These are phyloP conservation scores for Kwoniella dejecticola DNA, from an alignment of 768 basidiomycete genomes.

Conservation along the genomic window DNA sequence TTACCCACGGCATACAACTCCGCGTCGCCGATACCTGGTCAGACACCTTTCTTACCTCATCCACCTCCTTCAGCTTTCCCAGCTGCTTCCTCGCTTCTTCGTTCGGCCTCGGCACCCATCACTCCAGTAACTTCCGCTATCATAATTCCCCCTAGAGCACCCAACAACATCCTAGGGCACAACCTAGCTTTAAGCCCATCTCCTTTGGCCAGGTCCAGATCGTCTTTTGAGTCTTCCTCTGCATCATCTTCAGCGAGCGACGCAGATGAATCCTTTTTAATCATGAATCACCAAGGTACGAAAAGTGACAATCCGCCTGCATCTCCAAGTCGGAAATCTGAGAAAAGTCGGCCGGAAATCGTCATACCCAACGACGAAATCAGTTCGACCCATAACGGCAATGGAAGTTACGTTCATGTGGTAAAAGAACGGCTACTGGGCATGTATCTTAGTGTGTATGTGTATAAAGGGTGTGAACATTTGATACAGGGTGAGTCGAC, in stretches of 20 bases:
- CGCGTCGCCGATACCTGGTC: constrained; percentile 1
- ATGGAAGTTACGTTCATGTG: constrained; percentile 78
- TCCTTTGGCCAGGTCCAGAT: constrained; percentile 24
- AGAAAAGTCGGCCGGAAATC: constrained; percentile 27
- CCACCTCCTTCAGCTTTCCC: constrained; percentile 11
- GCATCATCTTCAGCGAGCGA: constrained; percentile 9
- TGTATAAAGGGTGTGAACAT: constrained; percentile 54
- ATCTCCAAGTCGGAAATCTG: neutral
- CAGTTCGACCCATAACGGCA: constrained; percentile 36
- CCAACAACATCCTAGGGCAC: neutral
- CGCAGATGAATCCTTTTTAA: constrained; percentile 4
- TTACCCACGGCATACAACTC: constrained; percentile 11
- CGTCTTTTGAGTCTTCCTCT: constrained; percentile 23
- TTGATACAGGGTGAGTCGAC: constrained; percentile 50
- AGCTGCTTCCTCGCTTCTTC: constrained; percentile 3
- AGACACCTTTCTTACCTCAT: constrained; percentile 19
- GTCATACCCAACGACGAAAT: constrained; percentile 27
- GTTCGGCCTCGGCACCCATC: constrained; percentile 27
- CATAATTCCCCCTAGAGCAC: constrained; percentile 2
- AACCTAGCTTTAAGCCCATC: constrained; percentile 13
- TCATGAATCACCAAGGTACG: neutral
- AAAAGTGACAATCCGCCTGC: neutral
- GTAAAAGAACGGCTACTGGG: constrained; percentile 83
- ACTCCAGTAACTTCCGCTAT: constrained; percentile 9
- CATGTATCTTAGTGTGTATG: constrained; percentile 55